Conservation (phyloP, 2,329 filamentous ascomycete species). For the Pleoardoris graminearum region DNA sequence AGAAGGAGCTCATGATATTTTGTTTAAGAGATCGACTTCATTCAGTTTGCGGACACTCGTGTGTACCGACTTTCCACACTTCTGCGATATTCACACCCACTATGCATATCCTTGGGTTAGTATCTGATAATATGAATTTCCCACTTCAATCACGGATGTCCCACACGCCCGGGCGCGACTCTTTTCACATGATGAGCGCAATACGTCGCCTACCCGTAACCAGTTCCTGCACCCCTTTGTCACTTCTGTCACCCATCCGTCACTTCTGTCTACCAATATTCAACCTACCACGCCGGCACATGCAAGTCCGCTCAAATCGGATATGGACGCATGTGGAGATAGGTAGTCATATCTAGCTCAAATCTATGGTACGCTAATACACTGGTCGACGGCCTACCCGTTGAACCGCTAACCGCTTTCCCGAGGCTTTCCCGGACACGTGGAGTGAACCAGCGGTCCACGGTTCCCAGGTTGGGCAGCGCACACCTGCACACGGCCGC, state of each 20-base stretch:
- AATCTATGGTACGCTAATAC: background rate
- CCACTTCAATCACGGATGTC: background rate
- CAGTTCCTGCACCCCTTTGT: background rate
- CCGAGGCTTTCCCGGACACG: background rate
- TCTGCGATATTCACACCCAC: background rate
- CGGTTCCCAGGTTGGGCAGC: background rate
- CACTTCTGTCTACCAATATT: background rate
- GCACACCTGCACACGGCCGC: background rate
- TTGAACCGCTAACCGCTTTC: background rate
- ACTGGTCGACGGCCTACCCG: background rate
- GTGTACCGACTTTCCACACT: background rate
- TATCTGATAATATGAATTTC: background rate
- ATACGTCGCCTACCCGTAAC: background rate
- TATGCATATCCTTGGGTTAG: background rate
- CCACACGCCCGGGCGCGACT: background rate
- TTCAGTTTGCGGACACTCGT: conserved; percentile 10
- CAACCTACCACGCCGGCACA: background rate
- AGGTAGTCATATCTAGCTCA: background rate
- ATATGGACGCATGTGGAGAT: background rate
- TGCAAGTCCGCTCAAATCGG: background rate
- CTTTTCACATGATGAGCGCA: background rate
- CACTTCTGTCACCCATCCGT: background rate
- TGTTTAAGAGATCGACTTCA: conserved; percentile 3
- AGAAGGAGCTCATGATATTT: conserved; percentile 8
- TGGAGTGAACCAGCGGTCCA: background rate